These are phyloP conservation scores for Orbilia quercus DNA, from an alignment of 2,329 filamentous ascomycete genomes.

Conservation along the genomic window DNA sequence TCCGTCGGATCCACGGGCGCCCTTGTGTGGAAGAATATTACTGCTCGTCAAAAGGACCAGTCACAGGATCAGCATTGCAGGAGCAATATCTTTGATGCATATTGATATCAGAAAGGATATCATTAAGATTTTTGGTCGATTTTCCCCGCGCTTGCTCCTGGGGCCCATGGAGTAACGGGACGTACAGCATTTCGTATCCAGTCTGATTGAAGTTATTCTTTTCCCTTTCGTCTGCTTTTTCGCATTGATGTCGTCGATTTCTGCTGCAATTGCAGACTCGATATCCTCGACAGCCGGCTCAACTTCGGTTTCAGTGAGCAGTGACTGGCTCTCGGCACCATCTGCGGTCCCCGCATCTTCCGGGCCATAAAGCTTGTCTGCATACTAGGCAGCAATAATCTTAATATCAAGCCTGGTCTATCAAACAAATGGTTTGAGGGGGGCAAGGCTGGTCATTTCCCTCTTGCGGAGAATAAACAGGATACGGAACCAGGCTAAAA, in stretches of 20 bases:
- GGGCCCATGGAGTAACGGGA: conserved; percentile 40
- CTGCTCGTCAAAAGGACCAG: conserved; percentile 60
- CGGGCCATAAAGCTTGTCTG: conserved; percentile 56
- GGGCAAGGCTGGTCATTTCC: conserved; percentile 8
- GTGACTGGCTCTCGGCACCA: conserved; percentile 65
- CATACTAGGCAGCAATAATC: conserved; percentile 55
- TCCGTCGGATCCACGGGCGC: conserved; percentile 67
- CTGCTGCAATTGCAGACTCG: conserved; percentile 76
- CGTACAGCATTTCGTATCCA: conserved; percentile 68
- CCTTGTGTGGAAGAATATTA: conserved; percentile 69
- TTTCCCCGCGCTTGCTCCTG: conserved; percentile 47
- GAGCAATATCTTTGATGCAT: conserved; percentile 40
- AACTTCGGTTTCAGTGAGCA: conserved; percentile 53
- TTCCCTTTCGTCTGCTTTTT: conserved; percentile 65
- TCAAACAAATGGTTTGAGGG: conserved; percentile 34
- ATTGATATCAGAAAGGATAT: conserved; percentile 13
- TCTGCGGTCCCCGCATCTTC: conserved; percentile 61
- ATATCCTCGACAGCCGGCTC: conserved; percentile 69
- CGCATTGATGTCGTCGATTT: conserved; percentile 73
- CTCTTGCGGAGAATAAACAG: conserved; percentile 30
- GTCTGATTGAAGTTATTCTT: conserved; percentile 68
- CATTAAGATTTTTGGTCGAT: conserved; percentile 25
- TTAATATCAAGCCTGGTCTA: conserved; percentile 38
- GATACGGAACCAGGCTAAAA: conserved; percentile 22
- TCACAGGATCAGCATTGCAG: conserved; percentile 57